Conservation (phyloP, 2,329 filamentous ascomycete genomes). For the Cladobotryum mycophilum region DNA sequence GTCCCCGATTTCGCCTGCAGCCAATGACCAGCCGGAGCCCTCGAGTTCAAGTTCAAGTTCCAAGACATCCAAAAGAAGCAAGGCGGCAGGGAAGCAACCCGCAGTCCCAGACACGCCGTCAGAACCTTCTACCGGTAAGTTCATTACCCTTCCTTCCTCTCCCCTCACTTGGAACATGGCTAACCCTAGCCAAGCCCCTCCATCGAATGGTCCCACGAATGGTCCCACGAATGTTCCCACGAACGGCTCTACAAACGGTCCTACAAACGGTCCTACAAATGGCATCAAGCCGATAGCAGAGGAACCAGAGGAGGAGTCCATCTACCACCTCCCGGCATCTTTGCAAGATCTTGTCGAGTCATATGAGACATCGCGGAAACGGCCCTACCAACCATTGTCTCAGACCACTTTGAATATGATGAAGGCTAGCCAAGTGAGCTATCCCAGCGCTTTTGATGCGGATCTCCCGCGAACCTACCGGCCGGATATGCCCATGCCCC, state of each 20-base stretch:
- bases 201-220: slow-evolving; percentile 14
- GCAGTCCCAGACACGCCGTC: slow-evolving; percentile 32
- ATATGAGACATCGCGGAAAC: slow-evolving; percentile 76
- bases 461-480: slow-evolving; percentile 80
- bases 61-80: slow-evolving; percentile 34
- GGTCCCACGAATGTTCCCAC: slow-evolving; percentile 37
- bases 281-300: slow-evolving; percentile 42
- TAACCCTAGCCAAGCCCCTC: slow-evolving; percentile 25
- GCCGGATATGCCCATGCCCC: slow-evolving; percentile 71
- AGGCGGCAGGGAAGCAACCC: slow-evolving; percentile 39
- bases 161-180: not conserved
- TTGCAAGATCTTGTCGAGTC: slow-evolving; percentile 87
- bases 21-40: slow-evolving; percentile 20
- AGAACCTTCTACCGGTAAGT: slow-evolving; percentile 41
- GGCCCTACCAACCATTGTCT: slow-evolving; percentile 54
- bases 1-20: slow-evolving; percentile 21
- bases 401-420: slow-evolving; percentile 69
- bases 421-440: slow-evolving; percentile 63
- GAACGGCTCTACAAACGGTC: slow-evolving; percentile 33
- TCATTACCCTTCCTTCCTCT: slow-evolving; percentile 1
- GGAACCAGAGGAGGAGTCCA: slow-evolving; percentile 62
- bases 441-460: slow-evolving; percentile 70
- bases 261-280: slow-evolving; percentile 31
- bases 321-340: slow-evolving; percentile 86
- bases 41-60: slow-evolving; percentile 20